phyloP scores from a whole-genome alignment of 2,329 filamentous ascomycete species.

The Penicillium glabrum region DNA sequence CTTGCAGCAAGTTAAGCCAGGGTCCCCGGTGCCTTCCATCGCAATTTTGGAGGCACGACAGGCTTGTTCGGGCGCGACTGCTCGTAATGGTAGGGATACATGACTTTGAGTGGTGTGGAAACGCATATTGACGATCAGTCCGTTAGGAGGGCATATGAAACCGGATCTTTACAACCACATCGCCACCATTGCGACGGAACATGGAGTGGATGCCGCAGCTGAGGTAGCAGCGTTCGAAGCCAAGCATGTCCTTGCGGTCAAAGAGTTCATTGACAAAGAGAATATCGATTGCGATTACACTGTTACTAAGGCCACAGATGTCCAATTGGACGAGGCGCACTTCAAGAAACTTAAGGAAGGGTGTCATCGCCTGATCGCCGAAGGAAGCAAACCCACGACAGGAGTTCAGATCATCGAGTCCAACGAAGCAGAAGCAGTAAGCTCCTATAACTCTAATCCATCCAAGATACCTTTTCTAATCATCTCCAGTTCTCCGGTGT shows the following conservation, averaged over 20 bases:
- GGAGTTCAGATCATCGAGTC: conserved; percentile 26
- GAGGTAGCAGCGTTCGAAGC: conserved; percentile 44
- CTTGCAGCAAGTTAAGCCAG: conserved; percentile 21
- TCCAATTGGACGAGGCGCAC: conserved; percentile 33
- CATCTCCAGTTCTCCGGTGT: conserved; percentile 34
- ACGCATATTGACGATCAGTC: background rate
- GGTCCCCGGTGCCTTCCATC: conserved; percentile 27
- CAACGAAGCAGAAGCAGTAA: conserved; percentile 27
- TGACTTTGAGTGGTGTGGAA: background rate
- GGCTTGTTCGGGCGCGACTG: conserved; percentile 45
- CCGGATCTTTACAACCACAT: conserved; percentile 44
- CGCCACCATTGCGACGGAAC: conserved; percentile 28
- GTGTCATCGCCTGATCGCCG: conserved; percentile 28
- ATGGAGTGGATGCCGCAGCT: conserved; percentile 37
- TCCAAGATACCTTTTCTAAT: background rate
- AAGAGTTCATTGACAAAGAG: conserved; percentile 40
- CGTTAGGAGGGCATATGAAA: conserved; percentile 41
- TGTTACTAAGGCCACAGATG: conserved; percentile 41
- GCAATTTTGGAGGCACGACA: conserved; percentile 42
- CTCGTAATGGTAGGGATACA: conserved; percentile 37
- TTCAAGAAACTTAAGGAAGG: conserved; percentile 30
- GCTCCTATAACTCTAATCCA: background rate
- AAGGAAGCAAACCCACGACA: conserved; percentile 26
- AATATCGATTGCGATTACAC: conserved; percentile 46
- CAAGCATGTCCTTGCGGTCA: conserved; percentile 41